Evolutionary conservation across 228 moss, liverwort and hornwort species (phyloP).

Genomic region (Sphagnum fallax): DNA sequence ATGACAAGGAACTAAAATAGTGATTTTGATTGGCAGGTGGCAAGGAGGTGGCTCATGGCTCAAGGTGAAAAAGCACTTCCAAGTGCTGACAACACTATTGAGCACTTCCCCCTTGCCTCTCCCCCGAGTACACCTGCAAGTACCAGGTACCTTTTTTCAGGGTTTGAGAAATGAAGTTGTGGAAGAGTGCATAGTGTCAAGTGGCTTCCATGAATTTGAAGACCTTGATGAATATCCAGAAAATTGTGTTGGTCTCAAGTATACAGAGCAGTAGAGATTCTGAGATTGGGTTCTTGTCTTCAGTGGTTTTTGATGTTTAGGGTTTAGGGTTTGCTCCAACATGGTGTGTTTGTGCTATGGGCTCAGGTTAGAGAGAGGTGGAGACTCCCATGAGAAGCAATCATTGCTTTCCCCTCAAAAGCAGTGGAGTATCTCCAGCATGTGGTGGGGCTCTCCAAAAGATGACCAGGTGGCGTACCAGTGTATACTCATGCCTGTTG

Average conservation of each 20-base stretch:
- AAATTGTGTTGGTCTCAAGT: background rate
- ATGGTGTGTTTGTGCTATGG: background rate
- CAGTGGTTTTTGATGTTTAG: background rate
- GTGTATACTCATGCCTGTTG: conserved; percentile 7
- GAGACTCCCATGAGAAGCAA: conserved; percentile 52
- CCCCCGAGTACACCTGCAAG: conserved; percentile 79
- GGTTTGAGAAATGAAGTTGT: background rate
- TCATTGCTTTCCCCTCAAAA: conserved; percentile 80
- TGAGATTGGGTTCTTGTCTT: background rate
- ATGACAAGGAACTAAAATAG: too few species aligned
- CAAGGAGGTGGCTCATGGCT: conserved; percentile 84
- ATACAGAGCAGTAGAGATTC: background rate
- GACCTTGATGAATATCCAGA: background rate
- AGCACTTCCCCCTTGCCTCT: conserved; percentile 43
- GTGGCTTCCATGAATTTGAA: background rate
- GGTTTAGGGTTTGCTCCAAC: background rate
- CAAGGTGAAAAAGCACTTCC: conserved; percentile 70
- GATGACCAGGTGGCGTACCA: conserved; percentile 72
- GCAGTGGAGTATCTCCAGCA: conserved; percentile 78
- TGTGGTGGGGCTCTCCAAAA: conserved; percentile 74
- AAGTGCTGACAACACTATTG: conserved; percentile 49
- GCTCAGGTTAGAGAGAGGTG: conserved; percentile 17
- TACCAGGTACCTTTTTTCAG: conserved; percentile 36
- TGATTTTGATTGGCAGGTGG: conserved; percentile 35
- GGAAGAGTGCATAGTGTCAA: too few species aligned